These are phyloP conservation scores for Raddia distichophylla DNA, from an alignment of 176 grass and related monocot species.

Conservation along the genomic window DNA sequence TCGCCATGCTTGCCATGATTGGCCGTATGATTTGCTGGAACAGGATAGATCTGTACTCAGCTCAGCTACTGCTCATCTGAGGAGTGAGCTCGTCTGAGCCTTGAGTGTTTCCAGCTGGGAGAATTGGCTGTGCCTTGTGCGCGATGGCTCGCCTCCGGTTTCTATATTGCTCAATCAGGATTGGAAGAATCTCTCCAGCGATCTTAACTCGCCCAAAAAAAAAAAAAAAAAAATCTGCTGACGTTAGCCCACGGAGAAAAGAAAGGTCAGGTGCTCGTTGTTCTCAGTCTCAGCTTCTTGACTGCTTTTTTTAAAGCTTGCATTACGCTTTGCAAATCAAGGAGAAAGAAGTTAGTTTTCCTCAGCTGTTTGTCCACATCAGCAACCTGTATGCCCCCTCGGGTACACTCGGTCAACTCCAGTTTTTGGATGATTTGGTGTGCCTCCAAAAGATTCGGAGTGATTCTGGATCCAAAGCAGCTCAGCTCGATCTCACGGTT, in stretches of 20 bases:
- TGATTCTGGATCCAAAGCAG: slow-evolving; percentile 2
- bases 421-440: neutral
- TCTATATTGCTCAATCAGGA: neutral
- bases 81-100: neutral
- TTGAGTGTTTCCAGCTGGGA: neutral
- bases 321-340: too few relatives aligned
- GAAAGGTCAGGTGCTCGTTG: slow-evolving; percentile 2
- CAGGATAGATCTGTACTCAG: neutral
- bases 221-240: neutral
- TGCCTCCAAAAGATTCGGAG: neutral
- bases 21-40: neutral
- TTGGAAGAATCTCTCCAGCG: slow-evolving; percentile 9
- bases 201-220: neutral
- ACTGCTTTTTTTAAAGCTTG: too few relatives aligned
- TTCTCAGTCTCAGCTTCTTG: neutral
- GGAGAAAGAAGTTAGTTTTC: neutral
- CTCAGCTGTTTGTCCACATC: neutral
- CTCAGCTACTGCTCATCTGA: neutral
- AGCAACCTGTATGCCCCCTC: neutral
- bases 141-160: neutral
- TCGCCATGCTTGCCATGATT: neutral
- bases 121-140: neutral
- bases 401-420: neutral
- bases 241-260: neutral
- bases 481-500: neutral